phyloP scores from a whole-genome alignment of 2,329 filamentous ascomycete species.

The Alternaria viburni region DNA sequence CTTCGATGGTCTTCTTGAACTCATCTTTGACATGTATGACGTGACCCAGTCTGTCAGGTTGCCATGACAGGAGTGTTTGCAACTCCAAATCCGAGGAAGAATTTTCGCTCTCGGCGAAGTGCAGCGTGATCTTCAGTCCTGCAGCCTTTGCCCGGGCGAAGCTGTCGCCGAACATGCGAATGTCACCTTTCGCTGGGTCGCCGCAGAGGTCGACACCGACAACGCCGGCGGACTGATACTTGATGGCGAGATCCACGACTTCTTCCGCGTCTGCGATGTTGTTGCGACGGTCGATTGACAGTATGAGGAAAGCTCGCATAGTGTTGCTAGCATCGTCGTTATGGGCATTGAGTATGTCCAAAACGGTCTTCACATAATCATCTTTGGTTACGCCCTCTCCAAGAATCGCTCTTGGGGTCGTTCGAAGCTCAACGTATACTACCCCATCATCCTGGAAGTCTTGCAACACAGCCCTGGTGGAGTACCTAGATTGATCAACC shows the following conservation, averaged over 20 bases:
- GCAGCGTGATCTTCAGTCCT: conserved; percentile 71
- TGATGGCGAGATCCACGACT: conserved; percentile 68
- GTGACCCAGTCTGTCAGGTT: conserved; percentile 75
- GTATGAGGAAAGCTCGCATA: conserved; percentile 70
- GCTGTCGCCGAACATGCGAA: conserved; percentile 64
- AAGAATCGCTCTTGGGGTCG: conserved; percentile 72
- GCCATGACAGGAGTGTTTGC: conserved; percentile 66
- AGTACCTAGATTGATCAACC: conserved; percentile 50
- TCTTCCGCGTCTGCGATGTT: conserved; percentile 64
- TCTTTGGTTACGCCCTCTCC: conserved; percentile 62
- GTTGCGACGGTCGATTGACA: conserved; percentile 75
- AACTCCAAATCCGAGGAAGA: conserved; percentile 68
- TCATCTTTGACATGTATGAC: conserved; percentile 74
- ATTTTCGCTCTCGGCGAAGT: conserved; percentile 74
- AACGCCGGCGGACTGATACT: conserved; percentile 61
- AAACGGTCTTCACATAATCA: conserved; percentile 70
- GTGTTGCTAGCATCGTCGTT: conserved; percentile 44
- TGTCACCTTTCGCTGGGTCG: conserved; percentile 69
- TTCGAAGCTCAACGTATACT: conserved; percentile 79
- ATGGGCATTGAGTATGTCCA: conserved; percentile 66
- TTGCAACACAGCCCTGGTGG: conserved; percentile 65
- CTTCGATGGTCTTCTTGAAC: conserved; percentile 63
- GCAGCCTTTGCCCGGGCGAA: conserved; percentile 63
- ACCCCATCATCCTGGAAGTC: conserved; percentile 73
- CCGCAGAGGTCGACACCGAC: conserved; percentile 82